A percentile compares a stretch with the other conserved stretches of the same genome.
Conservation (phyloP, 805 yeast genomes). For the Wickerhamiella cacticola region DNA sequence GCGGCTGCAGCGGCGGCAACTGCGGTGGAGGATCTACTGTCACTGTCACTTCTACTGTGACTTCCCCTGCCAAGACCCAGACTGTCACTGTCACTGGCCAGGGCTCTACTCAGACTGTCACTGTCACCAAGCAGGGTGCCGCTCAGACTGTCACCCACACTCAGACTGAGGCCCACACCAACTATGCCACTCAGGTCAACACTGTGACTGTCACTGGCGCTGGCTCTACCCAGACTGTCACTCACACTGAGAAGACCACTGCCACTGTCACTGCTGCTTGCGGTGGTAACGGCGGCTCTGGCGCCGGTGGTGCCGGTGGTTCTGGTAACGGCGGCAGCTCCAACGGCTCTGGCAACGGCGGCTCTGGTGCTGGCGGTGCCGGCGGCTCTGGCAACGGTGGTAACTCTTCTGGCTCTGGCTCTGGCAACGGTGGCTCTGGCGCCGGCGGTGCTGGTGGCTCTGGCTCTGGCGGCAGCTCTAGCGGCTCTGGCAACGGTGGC, state of each 20-base stretch:
- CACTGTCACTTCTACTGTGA: constrained; percentile 3
- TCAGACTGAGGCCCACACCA: not conserved
- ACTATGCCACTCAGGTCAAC: not conserved
- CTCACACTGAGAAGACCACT: not conserved
- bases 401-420: too few species aligned
- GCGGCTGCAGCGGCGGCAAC: not conserved
- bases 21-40: not conserved
- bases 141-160: constrained; percentile 8
- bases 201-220: constrained; percentile 4
- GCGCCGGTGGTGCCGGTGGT: constrained; percentile 2
- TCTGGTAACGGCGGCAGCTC: constrained; percentile 4
- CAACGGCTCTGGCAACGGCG: not conserved
- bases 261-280: constrained; percentile 10
- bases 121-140: constrained; percentile 7
- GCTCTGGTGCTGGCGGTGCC: constrained; percentile 1
- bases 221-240: constrained; percentile 3
- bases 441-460: constrained; percentile 4
- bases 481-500: constrained; percentile 8
- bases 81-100: constrained; percentile 7
- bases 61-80: not conserved
- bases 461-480: constrained; percentile 3
- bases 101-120: constrained; percentile 6
- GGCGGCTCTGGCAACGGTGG: constrained; percentile 16
- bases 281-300: constrained; percentile 4
- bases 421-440: constrained; percentile 4